Evolutionary conservation across 2,329 filamentous ascomycete species (phyloP).

Genomic region (Pezicula rhizophila): DNA sequence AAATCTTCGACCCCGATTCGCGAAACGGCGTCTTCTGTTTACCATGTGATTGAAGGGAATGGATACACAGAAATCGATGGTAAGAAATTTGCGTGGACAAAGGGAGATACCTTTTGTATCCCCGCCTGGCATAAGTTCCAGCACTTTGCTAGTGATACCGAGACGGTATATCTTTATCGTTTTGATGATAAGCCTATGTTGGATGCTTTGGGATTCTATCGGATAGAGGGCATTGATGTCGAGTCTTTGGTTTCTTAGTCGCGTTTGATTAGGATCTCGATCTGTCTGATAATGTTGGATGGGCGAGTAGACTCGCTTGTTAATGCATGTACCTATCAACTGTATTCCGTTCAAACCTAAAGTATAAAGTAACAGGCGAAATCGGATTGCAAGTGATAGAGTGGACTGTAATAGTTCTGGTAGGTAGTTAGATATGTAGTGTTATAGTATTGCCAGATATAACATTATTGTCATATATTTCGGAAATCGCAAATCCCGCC

Average conservation of each 20-base stretch:
- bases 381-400: too few relatives aligned
- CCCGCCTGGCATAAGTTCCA: slow-evolving; percentile 45
- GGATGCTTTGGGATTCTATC: slow-evolving; percentile 43
- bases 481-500: too few relatives aligned
- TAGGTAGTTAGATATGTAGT: too few relatives aligned
- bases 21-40: slow-evolving; percentile 47
- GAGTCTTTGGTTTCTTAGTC: slow-evolving; percentile 27
- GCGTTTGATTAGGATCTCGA: background rate
- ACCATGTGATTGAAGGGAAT: slow-evolving; percentile 43
- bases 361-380: too few relatives aligned
- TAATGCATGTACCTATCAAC: too few relatives aligned
- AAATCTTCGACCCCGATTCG: slow-evolving; percentile 30
- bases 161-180: slow-evolving; percentile 42
- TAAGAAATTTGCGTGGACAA: slow-evolving; percentile 35
- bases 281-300: background rate
- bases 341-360: too few relatives aligned
- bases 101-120: slow-evolving; percentile 48
- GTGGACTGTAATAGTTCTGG: too few relatives aligned
- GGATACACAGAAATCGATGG: slow-evolving; percentile 36
- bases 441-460: too few relatives aligned
- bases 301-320: background rate
- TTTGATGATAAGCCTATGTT: slow-evolving; percentile 53
- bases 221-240: slow-evolving; percentile 32
- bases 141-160: slow-evolving; percentile 33
- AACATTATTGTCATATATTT: too few relatives aligned